phyloP scores from a whole-genome alignment of 345 rosid genomes.

The Syzygium oleosum region DNA sequence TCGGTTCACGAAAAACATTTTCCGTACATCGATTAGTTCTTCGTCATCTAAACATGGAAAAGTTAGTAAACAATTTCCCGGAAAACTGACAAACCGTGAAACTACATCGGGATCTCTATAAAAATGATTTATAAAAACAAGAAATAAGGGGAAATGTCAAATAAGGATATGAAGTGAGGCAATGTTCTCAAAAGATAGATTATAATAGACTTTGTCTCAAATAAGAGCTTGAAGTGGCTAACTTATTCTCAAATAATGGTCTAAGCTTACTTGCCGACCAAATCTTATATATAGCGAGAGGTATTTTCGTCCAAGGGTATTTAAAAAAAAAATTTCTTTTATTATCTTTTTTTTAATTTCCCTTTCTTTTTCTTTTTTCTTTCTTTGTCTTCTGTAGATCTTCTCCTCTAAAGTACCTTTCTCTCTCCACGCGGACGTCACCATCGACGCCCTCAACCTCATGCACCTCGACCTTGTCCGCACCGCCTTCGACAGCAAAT shows the following conservation, averaged over 20 bases:
- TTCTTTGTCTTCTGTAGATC: not conserved
- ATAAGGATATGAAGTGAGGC: too few species aligned
- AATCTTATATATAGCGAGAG: not conserved
- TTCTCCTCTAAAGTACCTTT: not conserved
- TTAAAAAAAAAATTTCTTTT: too few species aligned
- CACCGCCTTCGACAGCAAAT: not conserved
- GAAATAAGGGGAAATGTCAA: too few species aligned
- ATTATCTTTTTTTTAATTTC: too few species aligned
- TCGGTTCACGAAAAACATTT: not conserved
- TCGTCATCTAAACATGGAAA: not conserved
- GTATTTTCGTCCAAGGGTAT: not conserved
- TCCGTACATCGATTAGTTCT: not conserved
- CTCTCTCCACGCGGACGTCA: not conserved
- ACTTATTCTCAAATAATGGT: not conserved
- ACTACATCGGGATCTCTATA: not conserved
- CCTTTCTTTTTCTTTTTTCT: too few species aligned
- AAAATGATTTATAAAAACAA: too few species aligned
- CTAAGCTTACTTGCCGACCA: not conserved
- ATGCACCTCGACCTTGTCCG: not conserved
- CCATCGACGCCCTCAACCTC: not conserved
- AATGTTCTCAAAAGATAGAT: too few species aligned
- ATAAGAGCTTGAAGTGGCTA: too few species aligned
- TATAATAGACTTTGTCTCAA: not conserved
- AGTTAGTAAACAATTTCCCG: accelerated
- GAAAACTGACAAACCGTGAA: not conserved